Percentiles rank a stretch among this genome's conserved stretches.
These are phyloP conservation scores for Rutstroemia sydowiana DNA, from an alignment of 2,329 filamentous ascomycete species.

Conservation along the genomic window DNA sequence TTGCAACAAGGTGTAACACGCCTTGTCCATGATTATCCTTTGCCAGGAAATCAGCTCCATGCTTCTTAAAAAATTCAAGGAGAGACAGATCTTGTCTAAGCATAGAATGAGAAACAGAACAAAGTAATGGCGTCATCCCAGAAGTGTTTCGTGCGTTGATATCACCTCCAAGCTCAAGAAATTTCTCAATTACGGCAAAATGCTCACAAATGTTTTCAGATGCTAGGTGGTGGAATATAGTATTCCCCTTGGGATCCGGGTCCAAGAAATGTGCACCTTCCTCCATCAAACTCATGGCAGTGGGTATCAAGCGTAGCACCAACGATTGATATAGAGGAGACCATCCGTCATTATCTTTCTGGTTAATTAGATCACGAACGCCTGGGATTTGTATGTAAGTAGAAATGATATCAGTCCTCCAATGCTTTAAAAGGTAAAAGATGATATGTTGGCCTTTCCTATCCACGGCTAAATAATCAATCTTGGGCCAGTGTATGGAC, in stretches of 20 bases:
- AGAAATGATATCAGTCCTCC: not conserved
- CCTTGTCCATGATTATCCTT: not conserved
- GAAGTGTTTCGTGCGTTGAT: constrained; percentile 6
- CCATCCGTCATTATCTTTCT: constrained; percentile 13
- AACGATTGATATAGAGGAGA: constrained; percentile 11
- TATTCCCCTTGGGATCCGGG: constrained; percentile 11
- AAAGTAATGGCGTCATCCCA: constrained; percentile 1
- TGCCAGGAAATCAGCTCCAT: not conserved
- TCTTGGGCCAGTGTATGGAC: not conserved
- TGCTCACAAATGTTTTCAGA: not conserved
- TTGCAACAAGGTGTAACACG: not conserved
- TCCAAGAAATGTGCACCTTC: constrained; percentile 10
- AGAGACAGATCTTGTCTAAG: not conserved
- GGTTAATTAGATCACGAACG: not conserved
- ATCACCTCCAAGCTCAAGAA: constrained; percentile 2
- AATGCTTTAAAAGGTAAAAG: not conserved
- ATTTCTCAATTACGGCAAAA: not conserved
- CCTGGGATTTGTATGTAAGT: not conserved
- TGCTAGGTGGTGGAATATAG: constrained; percentile 13
- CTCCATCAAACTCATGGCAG: not conserved
- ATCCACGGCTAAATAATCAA: not conserved
- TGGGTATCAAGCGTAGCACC: not conserved
- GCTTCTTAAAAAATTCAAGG: not conserved
- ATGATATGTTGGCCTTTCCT: not conserved
- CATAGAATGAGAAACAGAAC: not conserved